A percentile compares a stretch with the other conserved stretches of the same genome.
These are phyloP conservation scores for Stephania cephalantha DNA, from an alignment of 164 flowering plant genomes.

Conservation along the genomic window DNA sequence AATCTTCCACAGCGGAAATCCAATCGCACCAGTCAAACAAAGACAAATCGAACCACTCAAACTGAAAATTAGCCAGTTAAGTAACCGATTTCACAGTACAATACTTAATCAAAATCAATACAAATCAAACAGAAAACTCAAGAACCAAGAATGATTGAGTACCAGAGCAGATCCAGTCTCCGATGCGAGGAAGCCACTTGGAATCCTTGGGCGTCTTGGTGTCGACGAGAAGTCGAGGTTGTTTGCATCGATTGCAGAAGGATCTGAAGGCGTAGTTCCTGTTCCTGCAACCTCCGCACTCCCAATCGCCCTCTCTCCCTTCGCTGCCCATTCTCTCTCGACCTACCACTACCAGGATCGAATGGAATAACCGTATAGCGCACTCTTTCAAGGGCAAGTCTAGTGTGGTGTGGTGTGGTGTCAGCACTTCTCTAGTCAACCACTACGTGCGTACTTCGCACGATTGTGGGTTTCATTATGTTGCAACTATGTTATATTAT, in stretches of 20 bases:
- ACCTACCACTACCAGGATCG: conserved; percentile 1
- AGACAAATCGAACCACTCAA: background rate
- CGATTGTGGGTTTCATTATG: too few relatives aligned
- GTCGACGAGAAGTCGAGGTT: conserved; percentile 88
- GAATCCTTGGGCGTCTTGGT: conserved; percentile 76
- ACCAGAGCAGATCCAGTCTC: conserved; percentile 97
- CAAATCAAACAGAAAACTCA: conserved; percentile 1
- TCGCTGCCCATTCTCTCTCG: conserved; percentile 38
- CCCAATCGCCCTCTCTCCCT: conserved; percentile 96
- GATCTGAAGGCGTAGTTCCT: conserved; percentile 89
- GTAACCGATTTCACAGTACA: background rate
- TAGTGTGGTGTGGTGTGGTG: too few relatives aligned
- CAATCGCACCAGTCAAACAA: background rate
- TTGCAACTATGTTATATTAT: too few relatives aligned
- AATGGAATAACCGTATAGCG: too few relatives aligned
- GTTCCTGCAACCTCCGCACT: conserved; percentile 77
- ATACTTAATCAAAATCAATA: background rate
- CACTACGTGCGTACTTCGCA: too few relatives aligned
- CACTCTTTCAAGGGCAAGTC: too few relatives aligned
- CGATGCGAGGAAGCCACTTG: conserved; percentile 90
- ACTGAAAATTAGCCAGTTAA: background rate
- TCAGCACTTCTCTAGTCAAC: too few relatives aligned
- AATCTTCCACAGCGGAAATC: background rate
- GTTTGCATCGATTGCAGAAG: conserved; percentile 87
- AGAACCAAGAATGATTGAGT: background rate